phyloP scores from a whole-genome alignment of 495 filamentous ascomycete genomes.

The Amorphotheca resinae region DNA sequence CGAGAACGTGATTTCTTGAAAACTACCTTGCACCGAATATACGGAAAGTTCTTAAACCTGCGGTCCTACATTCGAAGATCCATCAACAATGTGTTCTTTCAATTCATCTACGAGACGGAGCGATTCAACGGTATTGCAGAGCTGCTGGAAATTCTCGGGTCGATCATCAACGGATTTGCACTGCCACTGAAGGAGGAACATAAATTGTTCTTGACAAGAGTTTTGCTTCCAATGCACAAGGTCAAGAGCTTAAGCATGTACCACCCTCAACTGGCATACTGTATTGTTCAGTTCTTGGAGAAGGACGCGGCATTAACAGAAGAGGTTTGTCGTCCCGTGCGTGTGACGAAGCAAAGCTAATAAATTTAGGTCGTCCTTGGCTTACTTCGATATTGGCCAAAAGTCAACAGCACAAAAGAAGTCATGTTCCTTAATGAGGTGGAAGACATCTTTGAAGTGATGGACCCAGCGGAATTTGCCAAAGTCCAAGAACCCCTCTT shows the following conservation, averaged over 20 bases:
- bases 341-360: not conserved
- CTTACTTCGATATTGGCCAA: slow-evolving; percentile 93
- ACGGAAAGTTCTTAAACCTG: slow-evolving; percentile 97
- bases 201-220: slow-evolving; percentile 92
- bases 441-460: slow-evolving; percentile 99
- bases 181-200: slow-evolving; percentile 97
- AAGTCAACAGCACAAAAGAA: slow-evolving; percentile 98
- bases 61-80: slow-evolving; percentile 94
- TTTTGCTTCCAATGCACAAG: slow-evolving; percentile 90
- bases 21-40: slow-evolving; percentile 95
- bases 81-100: slow-evolving; percentile 99
- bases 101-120: slow-evolving; percentile 98
- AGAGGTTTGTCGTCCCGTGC: slow-evolving; percentile 46
- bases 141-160: slow-evolving; percentile 89
- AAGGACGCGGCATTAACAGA: slow-evolving; percentile 96
- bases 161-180: slow-evolving; percentile 98
- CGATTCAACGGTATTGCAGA: slow-evolving; percentile 98
- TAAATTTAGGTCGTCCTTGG: slow-evolving; percentile 72
- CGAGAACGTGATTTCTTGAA: slow-evolving; percentile 96
- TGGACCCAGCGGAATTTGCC: slow-evolving; percentile 97
- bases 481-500: slow-evolving; percentile 98
- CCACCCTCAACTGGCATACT: slow-evolving; percentile 95
- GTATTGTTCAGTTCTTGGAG: slow-evolving; percentile 97
- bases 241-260: slow-evolving; percentile 99
- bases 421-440: slow-evolving; percentile 99